Percentiles rank a stretch among this genome's conserved stretches.
Conservation (phyloP, 192 early-diverging fungal genomes). For the Cetraspora pellucida region DNA sequence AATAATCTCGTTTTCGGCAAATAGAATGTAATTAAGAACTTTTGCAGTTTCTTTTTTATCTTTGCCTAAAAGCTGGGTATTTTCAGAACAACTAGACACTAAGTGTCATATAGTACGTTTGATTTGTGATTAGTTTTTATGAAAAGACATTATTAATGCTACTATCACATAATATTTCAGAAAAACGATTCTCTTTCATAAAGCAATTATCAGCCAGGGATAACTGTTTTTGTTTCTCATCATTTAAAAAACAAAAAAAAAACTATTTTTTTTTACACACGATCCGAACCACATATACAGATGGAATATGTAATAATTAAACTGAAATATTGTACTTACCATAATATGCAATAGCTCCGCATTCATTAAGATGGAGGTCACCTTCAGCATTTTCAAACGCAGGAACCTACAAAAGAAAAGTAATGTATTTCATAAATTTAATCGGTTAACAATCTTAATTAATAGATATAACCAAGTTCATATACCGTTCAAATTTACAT, state of each 20-base stretch:
- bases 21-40: slow-evolving; percentile 67
- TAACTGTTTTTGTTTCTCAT: slow-evolving; percentile 55
- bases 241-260: slow-evolving; percentile 30
- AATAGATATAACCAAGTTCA: too few species aligned
- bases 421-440: too few species aligned
- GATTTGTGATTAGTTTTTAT: neutral
- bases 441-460: too few species aligned
- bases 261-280: neutral
- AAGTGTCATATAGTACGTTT: neutral
- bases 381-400: slow-evolving; percentile 84
- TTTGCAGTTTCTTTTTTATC: slow-evolving; percentile 60
- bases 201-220: slow-evolving; percentile 48
- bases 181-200: neutral
- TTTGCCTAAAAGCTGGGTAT: slow-evolving; percentile 60
- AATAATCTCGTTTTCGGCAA: slow-evolving; percentile 58
- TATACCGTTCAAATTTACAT: too few species aligned
- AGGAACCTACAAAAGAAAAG: slow-evolving; percentile 58
- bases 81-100: slow-evolving; percentile 53
- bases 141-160: neutral
- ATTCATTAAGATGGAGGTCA: slow-evolving; percentile 67
- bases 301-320: neutral
- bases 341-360: slow-evolving; percentile 92
- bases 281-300: neutral
- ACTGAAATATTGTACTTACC: slow-evolving; percentile 48
- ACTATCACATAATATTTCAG: neutral